A percentile compares a stretch with the other conserved stretches of the same genome.
Conservation (phyloP, 306 rosid species). For the Adenanthera pavonina region DNA sequence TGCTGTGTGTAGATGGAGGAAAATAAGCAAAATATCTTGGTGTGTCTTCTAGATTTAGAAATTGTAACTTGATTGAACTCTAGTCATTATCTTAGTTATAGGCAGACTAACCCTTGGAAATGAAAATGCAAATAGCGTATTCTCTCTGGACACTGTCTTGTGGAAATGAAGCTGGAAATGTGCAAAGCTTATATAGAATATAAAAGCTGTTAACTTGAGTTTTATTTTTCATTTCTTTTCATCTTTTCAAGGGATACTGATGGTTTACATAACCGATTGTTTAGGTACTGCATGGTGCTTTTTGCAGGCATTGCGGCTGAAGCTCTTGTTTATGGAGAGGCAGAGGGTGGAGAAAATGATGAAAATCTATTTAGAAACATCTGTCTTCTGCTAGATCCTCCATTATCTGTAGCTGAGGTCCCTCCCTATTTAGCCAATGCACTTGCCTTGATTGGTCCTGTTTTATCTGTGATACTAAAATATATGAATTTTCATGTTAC, state of each 20-base stretch:
- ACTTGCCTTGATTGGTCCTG: constrained; percentile 29
- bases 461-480: constrained; percentile 1
- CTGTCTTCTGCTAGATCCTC: constrained; percentile 85
- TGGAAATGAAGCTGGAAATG: neutral
- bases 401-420: constrained; percentile 82
- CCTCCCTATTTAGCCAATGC: constrained; percentile 35
- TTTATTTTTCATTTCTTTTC: neutral
- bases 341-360: constrained; percentile 99
- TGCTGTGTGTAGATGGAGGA: neutral
- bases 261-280: constrained; percentile 35
- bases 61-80: neutral
- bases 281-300: constrained; percentile 96
- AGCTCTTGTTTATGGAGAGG: constrained; percentile 94
- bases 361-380: constrained; percentile 84
- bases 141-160: neutral
- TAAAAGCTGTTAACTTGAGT: neutral
- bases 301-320: constrained; percentile 98
- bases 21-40: constrained; percentile 1
- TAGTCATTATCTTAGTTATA: constrained; percentile 1
- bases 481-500: constrained; percentile 26
- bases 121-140: neutral
- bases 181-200: neutral
- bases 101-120: constrained; percentile 9
- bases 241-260: constrained; percentile 34
- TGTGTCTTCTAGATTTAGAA: neutral